Percentiles rank a stretch among this genome's conserved stretches.
These are phyloP conservation scores for Perilla frutescens DNA, from an alignment of 257 asterid genomes.

Conservation along the genomic window DNA sequence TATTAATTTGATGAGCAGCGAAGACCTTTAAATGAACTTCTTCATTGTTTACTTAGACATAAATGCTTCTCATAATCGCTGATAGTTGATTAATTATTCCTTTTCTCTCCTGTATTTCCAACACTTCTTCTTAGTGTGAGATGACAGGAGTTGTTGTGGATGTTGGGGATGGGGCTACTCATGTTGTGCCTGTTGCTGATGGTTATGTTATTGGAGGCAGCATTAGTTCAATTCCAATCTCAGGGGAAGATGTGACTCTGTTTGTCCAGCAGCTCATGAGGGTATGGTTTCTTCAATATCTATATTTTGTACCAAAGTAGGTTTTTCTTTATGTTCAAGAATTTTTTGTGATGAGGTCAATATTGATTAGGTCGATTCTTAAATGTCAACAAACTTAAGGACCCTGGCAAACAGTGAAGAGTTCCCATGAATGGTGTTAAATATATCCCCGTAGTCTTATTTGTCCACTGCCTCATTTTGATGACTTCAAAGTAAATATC, in stretches of 20 bases:
- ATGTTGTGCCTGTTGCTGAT: conserved; percentile 96
- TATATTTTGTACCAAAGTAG: neutral
- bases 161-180: conserved; percentile 98
- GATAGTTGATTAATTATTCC: conserved; percentile 30
- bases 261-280: conserved; percentile 91
- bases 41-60: conserved; percentile 12
- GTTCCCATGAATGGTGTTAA: conserved; percentile 9
- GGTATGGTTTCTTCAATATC: conserved; percentile 51
- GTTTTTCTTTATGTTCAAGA: neutral
- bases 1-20: neutral
- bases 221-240: conserved; percentile 87
- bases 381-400: conserved; percentile 8
- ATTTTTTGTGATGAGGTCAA: neutral
- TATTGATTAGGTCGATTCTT: conserved; percentile 3
- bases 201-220: conserved; percentile 99
- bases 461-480: conserved; percentile 12
- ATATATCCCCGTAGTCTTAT: conserved; percentile 9
- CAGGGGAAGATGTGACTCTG: conserved; percentile 86
- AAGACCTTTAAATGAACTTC: conserved; percentile 17
- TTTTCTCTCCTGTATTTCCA: conserved; percentile 32
- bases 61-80: conserved; percentile 14
- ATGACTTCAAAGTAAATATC: conserved; percentile 18
- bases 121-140: conserved; percentile 75
- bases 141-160: conserved; percentile 99
- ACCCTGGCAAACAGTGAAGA: conserved; percentile 1